phyloP scores from a whole-genome alignment of 257 asterid genomes.

The Cynanchum wilfordii region DNA sequence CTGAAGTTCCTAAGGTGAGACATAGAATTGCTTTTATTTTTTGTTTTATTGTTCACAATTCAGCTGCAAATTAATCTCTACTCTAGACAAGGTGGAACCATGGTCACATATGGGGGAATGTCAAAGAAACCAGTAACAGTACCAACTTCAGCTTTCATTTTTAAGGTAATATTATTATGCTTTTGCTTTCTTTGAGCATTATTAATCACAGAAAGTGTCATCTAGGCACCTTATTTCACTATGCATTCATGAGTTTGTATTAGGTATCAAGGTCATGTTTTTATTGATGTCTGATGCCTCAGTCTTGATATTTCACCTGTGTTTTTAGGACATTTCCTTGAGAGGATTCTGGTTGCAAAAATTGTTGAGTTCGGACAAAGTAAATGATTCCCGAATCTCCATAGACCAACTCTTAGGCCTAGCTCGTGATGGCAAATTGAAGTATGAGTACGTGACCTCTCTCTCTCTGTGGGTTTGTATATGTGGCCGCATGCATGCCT shows the following conservation, averaged over 20 bases:
- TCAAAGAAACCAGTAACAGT: conserved; percentile 87
- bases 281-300: not conserved
- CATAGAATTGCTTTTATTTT: conserved; percentile 6
- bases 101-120: conserved; percentile 99
- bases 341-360: conserved; percentile 96
- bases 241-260: conserved; percentile 3
- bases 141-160: conserved; percentile 76
- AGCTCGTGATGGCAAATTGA: conserved; percentile 60
- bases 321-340: conserved; percentile 71
- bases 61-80: conserved; percentile 15
- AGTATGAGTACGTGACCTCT: conserved; percentile 55
- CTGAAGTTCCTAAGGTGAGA: conserved; percentile 79
- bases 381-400: conserved; percentile 64
- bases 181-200: conserved; percentile 1
- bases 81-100: conserved; percentile 82
- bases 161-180: conserved; percentile 49
- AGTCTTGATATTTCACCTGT: conserved; percentile 7
- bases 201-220: not conserved
- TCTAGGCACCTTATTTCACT: not conserved
- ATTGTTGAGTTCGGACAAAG: conserved; percentile 65
- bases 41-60: not conserved
- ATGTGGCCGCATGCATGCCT: not conserved
- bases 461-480: conserved; percentile 7
- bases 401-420: conserved; percentile 68
- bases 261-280: not conserved